These are phyloP conservation scores for Tricholoma hemisulphureum DNA, from an alignment of 768 basidiomycete species.

Conservation along the genomic window DNA sequence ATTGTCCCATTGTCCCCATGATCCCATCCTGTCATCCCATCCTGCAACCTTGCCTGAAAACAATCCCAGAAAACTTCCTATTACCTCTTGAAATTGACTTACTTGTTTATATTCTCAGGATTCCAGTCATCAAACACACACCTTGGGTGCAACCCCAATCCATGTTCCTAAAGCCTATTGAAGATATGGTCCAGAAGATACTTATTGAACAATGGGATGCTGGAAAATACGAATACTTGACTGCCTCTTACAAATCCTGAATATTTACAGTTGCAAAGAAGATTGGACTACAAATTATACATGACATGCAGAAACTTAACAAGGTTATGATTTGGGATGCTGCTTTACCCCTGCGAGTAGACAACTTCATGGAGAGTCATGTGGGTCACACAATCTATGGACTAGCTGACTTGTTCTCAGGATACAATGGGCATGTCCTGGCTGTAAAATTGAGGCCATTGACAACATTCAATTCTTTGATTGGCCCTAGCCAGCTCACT, in stretches of 20 bases:
- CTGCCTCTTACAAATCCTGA: constrained; percentile 21
- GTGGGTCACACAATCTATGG: neutral
- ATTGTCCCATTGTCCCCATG: no score
- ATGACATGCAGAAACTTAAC: constrained; percentile 9
- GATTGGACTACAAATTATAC: constrained; percentile 27
- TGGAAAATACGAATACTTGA: constrained; percentile 22
- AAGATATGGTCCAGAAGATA: constrained; percentile 18
- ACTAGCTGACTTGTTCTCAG: neutral
- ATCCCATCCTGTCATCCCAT: no score
- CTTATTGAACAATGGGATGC: constrained; percentile 15
- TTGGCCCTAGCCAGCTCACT: constrained; percentile 19
- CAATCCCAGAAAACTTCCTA: no score
- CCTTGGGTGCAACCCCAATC: constrained; percentile 30
- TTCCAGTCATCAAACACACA: constrained; percentile 31
- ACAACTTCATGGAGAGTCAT: neutral
- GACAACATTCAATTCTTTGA: constrained; percentile 29
- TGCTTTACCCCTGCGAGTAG: neutral
- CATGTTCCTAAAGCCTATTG: constrained; percentile 23
- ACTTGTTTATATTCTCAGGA: neutral
- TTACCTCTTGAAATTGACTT: no score
- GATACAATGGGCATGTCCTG: neutral
- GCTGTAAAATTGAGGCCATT: constrained; percentile 3
- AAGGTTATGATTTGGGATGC: constrained; percentile 9
- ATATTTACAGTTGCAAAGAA: constrained; percentile 28
- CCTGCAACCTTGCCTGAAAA: no score